phyloP scores from a whole-genome alignment of 306 rosid species.

The Hylodesmum podocarpum region DNA sequence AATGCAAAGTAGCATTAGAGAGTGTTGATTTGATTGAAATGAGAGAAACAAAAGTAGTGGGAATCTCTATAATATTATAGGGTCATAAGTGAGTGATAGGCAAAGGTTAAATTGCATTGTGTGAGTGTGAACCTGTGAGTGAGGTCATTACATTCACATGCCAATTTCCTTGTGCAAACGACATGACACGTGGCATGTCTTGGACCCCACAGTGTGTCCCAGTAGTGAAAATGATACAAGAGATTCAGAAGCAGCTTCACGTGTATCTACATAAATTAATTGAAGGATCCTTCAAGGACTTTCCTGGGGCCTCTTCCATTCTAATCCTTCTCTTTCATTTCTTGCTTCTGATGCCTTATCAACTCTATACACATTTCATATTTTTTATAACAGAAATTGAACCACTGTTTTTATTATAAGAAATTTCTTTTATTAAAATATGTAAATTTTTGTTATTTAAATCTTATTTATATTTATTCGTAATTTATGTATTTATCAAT shows the following conservation, averaged over 20 bases:
- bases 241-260: slow-evolving; percentile 66
- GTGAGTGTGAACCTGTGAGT: slow-evolving; percentile 25
- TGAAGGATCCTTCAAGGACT: slow-evolving; percentile 16
- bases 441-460: too few relatives aligned
- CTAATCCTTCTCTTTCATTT: not conserved
- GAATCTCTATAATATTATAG: too few relatives aligned
- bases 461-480: too few relatives aligned
- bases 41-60: slow-evolving; percentile 17
- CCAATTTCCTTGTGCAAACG: slow-evolving; percentile 46
- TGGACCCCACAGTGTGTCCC: not conserved
- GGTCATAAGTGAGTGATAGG: slow-evolving; percentile 53
- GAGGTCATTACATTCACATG: slow-evolving; percentile 76
- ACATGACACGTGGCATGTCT: slow-evolving; percentile 69
- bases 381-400: slow-evolving; percentile 28
- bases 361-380: not conserved
- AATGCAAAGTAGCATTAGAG: not conserved
- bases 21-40: not conserved
- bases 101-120: slow-evolving; percentile 1
- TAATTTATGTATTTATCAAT: too few relatives aligned
- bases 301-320: slow-evolving; percentile 29
- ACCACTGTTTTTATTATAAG: too few relatives aligned
- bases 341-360: not conserved
- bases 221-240: slow-evolving; percentile 18
- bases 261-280: slow-evolving; percentile 40
- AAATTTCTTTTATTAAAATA: too few relatives aligned